Evolutionary conservation across 2,329 filamentous ascomycete genomes (phyloP).

Genomic region (Alternaria sp.): DNA sequence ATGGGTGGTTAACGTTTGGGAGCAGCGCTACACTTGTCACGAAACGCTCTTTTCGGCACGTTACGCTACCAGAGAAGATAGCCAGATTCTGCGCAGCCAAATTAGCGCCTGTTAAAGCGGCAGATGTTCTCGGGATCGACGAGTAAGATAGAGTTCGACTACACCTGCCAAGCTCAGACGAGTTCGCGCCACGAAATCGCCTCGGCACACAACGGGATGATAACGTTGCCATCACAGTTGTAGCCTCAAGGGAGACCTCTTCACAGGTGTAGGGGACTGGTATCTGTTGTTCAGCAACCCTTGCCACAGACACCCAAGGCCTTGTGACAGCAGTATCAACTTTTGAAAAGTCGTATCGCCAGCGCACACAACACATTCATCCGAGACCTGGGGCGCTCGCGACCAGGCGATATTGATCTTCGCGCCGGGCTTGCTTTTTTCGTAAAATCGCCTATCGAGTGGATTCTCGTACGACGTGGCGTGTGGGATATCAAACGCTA

Average conservation of each 20-base stretch:
- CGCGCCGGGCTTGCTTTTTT: slow-evolving; percentile 9
- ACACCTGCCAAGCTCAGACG: slow-evolving; percentile 10
- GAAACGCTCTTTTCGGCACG: slow-evolving; percentile 13
- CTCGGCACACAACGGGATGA: background rate
- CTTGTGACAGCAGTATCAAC: background rate
- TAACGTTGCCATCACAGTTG: background rate
- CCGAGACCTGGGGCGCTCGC: background rate
- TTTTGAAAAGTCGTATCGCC: background rate
- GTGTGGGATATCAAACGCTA: background rate
- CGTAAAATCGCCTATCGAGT: slow-evolving; percentile 6
- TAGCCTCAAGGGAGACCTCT: background rate
- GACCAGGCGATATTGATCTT: background rate
- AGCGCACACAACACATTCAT: background rate
- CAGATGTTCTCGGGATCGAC: background rate
- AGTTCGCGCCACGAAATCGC: slow-evolving; percentile 1
- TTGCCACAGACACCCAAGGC: background rate
- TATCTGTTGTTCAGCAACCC: background rate
- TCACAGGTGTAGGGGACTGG: background rate
- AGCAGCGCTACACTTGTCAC: slow-evolving; percentile 6
- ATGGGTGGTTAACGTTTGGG: background rate
- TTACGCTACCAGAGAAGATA: slow-evolving; percentile 3
- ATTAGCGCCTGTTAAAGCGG: slow-evolving; percentile 9
- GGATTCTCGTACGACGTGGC: slow-evolving; percentile 9
- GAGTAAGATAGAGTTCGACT: slow-evolving; percentile 3
- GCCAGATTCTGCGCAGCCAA: background rate